A percentile compares a stretch with the other conserved stretches of the same genome.
phyloP scores from a whole-genome alignment of 2,329 filamentous ascomycete genomes.

The Trichophyton benhamiae region DNA sequence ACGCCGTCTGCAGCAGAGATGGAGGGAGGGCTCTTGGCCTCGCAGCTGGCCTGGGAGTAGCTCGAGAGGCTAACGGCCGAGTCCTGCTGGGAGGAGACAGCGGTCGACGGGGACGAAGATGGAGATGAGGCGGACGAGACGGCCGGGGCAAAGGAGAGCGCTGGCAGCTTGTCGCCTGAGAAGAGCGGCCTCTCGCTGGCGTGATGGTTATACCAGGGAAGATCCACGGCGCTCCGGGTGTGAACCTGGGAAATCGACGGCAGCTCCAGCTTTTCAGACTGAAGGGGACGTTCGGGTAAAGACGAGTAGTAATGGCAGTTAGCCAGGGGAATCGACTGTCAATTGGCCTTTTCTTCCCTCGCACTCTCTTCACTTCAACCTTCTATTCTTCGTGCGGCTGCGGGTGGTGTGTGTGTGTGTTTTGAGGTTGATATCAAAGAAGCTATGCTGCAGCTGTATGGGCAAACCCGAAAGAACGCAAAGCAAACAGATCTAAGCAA shows the following conservation, averaged over 20 bases:
- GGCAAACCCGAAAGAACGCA: slow-evolving; percentile 3
- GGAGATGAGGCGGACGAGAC: slow-evolving; percentile 25
- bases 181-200: slow-evolving; percentile 51
- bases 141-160: slow-evolving; percentile 51
- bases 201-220: slow-evolving; percentile 56
- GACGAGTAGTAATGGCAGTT: background rate
- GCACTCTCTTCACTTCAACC: too few relatives aligned
- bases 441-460: background rate
- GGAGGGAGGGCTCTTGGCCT: slow-evolving; percentile 63
- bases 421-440: background rate
- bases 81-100: slow-evolving; percentile 49
- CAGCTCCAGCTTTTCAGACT: slow-evolving; percentile 78
- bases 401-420: too few relatives aligned
- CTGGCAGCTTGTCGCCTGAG: slow-evolving; percentile 63
- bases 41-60: slow-evolving; percentile 36
- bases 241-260: slow-evolving; percentile 75
- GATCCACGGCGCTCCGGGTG: slow-evolving; percentile 63
- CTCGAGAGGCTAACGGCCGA: slow-evolving; percentile 45
- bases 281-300: background rate
- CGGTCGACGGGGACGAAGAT: background rate
- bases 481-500: background rate
- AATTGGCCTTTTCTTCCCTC: background rate
- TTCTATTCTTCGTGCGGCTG: background rate
- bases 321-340: background rate
- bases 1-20: slow-evolving; percentile 37